Percentiles rank a stretch among this genome's conserved stretches.
Evolutionary conservation across 768 basidiomycete genomes (phyloP).

Genomic region (Grammothele lineata): DNA sequence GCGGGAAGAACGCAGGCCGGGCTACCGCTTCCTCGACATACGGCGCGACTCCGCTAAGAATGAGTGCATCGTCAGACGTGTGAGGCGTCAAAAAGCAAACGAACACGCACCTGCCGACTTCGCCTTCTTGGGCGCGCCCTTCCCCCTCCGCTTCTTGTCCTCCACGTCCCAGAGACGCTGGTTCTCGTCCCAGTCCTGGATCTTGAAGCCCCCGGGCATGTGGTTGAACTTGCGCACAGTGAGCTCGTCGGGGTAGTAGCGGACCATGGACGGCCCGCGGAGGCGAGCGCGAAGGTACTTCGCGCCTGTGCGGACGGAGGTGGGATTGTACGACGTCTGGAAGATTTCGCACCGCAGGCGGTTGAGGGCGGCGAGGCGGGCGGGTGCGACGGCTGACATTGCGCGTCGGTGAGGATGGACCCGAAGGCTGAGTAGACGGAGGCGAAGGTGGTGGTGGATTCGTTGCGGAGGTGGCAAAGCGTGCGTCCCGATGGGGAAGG

Average conservation of each 20-base stretch:
- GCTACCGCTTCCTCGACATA: conserved; percentile 38
- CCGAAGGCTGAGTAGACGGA: not conserved
- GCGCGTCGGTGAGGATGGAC: too few relatives aligned
- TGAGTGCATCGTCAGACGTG: not conserved
- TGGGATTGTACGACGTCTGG: conserved; percentile 86
- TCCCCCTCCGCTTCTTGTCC: conserved; percentile 68
- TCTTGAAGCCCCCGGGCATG: conserved; percentile 29
- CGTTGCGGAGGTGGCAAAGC: not conserved
- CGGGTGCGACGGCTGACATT: conserved; percentile 36
- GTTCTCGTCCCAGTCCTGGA: conserved; percentile 64
- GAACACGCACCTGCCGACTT: conserved; percentile 55
- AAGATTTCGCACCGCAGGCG: conserved; percentile 73
- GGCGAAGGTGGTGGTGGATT: not conserved
- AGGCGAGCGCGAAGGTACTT: conserved; percentile 85
- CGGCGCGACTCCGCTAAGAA: conserved; percentile 49
- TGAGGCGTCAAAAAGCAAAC: not conserved
- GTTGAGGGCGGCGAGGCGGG: conserved; percentile 56
- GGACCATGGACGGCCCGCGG: conserved; percentile 79
- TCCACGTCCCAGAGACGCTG: conserved; percentile 66
- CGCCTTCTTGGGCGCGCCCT: conserved; percentile 80
- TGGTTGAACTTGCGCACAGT: conserved; percentile 53
- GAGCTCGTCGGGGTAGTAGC: conserved; percentile 73
- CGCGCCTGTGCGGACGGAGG: conserved; percentile 75
- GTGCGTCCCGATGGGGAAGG: too few relatives aligned
- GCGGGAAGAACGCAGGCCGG: too few relatives aligned